Evolutionary conservation across 2,329 filamentous ascomycete genomes (phyloP).

Genomic region (Endothia cerciana): DNA sequence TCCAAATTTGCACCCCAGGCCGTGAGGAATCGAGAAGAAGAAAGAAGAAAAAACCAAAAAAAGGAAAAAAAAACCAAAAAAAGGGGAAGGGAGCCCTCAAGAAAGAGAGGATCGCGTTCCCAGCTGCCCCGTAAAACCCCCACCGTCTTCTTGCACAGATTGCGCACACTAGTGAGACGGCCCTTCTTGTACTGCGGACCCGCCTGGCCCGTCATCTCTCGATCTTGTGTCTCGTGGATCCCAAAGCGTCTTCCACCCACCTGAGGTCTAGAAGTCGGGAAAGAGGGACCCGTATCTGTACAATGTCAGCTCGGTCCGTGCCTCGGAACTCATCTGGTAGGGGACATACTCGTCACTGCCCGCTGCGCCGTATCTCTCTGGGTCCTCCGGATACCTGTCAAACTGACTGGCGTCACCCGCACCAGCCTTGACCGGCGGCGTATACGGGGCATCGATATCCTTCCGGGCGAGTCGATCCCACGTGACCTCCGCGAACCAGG

Average conservation of each 20-base stretch:
- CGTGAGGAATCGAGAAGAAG: not conserved
- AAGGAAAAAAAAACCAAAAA: not conserved
- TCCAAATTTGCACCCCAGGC: not conserved
- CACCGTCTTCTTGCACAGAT: constrained; percentile 19
- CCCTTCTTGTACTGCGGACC: constrained; percentile 8
- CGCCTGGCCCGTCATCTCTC: not conserved
- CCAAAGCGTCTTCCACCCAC: not conserved
- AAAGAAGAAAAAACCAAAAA: not conserved
- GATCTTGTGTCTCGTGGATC: not conserved
- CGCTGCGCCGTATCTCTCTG: constrained; percentile 81
- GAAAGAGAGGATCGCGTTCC: constrained; percentile 6
- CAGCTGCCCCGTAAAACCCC: constrained; percentile 17
- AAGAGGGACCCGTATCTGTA: constrained; percentile 74
- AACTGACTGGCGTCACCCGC: constrained; percentile 96
- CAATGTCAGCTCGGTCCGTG: constrained; percentile 7
- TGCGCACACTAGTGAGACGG: constrained; percentile 11
- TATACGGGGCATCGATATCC: constrained; percentile 97
- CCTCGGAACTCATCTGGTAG: not conserved
- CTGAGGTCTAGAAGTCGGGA: constrained; percentile 64
- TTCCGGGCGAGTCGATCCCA: constrained; percentile 95
- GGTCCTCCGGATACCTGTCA: constrained; percentile 96
- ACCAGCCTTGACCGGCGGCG: constrained; percentile 91
- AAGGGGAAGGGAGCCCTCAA: not conserved
- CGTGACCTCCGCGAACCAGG: constrained; percentile 97
- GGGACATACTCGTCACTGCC: constrained; percentile 80